Evolutionary conservation across 148 eudicot genomes (phyloP), one percentile per base, ranked within the genome.

Genomic region (Spergularia bocconei): DNA sequence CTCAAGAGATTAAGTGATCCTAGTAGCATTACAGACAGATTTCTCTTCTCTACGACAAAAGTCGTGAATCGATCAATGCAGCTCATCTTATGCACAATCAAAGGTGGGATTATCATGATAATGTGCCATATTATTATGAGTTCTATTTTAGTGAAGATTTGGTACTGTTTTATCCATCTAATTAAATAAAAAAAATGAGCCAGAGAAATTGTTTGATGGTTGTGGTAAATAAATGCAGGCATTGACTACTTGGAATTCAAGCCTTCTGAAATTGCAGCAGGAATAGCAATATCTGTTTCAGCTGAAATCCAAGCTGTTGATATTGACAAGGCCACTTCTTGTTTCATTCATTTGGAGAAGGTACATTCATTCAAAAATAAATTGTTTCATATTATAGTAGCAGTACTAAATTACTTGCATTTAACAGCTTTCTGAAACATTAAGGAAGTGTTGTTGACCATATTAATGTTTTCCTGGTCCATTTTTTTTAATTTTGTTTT

Each of bases 181-280:
- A 15, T 15, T 29, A 29, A 29, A 29, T 29, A 41, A 52, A 4
- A 76, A 58, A 47, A 51, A 59, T 59, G 69, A 29, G 16, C 13
- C 23, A 57, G 55, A 63, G 63, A 33, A 63, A 44, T 76, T 76
- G 61, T 15, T 75, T 75, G 80, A 72, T 81, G 80, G 67, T 71
- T 79, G 79, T 33, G 69, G 68, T 63, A 65, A 77, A 72, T 86
- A 78, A 89, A 82, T 84, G 87, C 87, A 93, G 94, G 91, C 29
- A 87, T 90, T 82, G 93, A 91, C 70, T 89, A 85, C 80, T 84
- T 91, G 88, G 93, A 91, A 71, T 91, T 85, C 81, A 89, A 62
- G 83, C 87, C 97, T 20, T 89, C 89, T 81, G 91, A 88, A 75
- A 81, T 91, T 71, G 91, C 93, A 71, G 90, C 86, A 80, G 93